These are phyloP conservation scores for Lachancea kluyveri DNA, from an alignment of 805 yeast genomes.

Conservation along the genomic window DNA sequence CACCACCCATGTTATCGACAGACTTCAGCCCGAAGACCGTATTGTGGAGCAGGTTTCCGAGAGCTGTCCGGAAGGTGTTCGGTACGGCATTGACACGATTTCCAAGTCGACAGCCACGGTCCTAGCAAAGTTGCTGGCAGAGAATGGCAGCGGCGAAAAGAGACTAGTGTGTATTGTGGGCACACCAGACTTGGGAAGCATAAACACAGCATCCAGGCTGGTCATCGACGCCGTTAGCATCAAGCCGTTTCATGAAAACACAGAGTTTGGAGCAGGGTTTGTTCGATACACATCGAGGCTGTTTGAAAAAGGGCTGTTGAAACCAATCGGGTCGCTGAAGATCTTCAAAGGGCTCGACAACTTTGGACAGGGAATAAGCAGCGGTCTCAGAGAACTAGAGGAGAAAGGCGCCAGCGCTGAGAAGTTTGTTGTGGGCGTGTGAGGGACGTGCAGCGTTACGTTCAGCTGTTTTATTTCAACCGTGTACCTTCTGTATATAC, in stretches of 20 bases:
- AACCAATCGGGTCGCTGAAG: constrained; percentile 32
- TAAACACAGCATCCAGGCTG: constrained; percentile 19
- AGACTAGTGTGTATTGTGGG: constrained; percentile 36
- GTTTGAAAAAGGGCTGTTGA: constrained; percentile 24
- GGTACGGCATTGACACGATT: constrained; percentile 39
- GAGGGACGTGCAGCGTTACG: no score
- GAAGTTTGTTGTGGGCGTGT: constrained; percentile 31
- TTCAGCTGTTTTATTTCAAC: no score
- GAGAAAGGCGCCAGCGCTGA: constrained; percentile 38
- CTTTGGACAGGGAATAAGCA: constrained; percentile 26
- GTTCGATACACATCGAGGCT: constrained; percentile 32
- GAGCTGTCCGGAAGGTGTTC: constrained; percentile 26
- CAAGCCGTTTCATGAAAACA: constrained; percentile 40
- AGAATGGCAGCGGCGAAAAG: constrained; percentile 10
- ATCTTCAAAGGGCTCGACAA: constrained; percentile 31
- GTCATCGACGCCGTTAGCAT: constrained; percentile 32
- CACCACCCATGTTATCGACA: constrained; percentile 37
- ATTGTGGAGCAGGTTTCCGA: constrained; percentile 16
- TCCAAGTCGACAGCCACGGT: constrained; percentile 35
- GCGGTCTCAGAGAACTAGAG: constrained; percentile 36
- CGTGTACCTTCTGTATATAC: no score
- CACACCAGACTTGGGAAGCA: constrained; percentile 26
- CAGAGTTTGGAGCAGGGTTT: constrained; percentile 32
- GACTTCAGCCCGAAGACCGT: constrained; percentile 25
- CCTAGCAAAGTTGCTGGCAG: constrained; percentile 28